Conservation (phyloP, 495 filamentous ascomycete genomes). For the Xylaria acuta region DNA sequence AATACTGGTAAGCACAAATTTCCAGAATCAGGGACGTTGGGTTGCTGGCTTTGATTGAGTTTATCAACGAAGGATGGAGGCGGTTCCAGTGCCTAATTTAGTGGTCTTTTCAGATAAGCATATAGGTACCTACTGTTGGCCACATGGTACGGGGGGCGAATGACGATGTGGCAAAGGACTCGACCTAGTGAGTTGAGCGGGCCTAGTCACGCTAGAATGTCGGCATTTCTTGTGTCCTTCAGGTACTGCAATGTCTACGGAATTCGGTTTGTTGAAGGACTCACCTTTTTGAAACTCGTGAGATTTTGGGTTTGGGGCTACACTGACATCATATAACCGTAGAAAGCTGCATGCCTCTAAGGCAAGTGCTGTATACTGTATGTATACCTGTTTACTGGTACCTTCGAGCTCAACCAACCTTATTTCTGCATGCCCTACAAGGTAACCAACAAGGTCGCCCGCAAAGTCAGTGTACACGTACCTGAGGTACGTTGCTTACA, state of each 20-base stretch:
- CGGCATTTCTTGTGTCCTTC: background rate
- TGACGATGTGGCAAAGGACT: constrained; percentile 25
- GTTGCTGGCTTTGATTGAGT: background rate
- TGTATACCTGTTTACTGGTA: background rate
- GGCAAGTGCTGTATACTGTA: background rate
- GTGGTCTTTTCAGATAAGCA: background rate
- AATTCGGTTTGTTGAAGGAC: background rate
- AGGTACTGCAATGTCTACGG: background rate
- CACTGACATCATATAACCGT: constrained; percentile 18
- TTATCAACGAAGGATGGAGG: constrained; percentile 2
- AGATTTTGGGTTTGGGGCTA: background rate
- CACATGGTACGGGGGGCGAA: constrained; percentile 16
- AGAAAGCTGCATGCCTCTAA: background rate
- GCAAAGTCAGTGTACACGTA: background rate
- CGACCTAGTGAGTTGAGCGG: constrained; percentile 8
- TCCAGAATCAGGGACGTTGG: background rate
- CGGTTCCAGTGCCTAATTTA: background rate
- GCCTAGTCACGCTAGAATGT: background rate
- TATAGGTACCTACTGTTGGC: constrained; percentile 9
- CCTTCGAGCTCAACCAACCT: background rate
- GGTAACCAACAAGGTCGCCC: background rate
- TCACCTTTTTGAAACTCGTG: background rate
- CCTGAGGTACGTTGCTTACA: background rate
- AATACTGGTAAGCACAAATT: background rate
- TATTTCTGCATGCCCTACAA: background rate